Percentiles rank a stretch among this genome's conserved stretches.
Conservation (phyloP, 2,329 filamentous ascomycete genomes). For the Pyrenochaeta sp. region DNA sequence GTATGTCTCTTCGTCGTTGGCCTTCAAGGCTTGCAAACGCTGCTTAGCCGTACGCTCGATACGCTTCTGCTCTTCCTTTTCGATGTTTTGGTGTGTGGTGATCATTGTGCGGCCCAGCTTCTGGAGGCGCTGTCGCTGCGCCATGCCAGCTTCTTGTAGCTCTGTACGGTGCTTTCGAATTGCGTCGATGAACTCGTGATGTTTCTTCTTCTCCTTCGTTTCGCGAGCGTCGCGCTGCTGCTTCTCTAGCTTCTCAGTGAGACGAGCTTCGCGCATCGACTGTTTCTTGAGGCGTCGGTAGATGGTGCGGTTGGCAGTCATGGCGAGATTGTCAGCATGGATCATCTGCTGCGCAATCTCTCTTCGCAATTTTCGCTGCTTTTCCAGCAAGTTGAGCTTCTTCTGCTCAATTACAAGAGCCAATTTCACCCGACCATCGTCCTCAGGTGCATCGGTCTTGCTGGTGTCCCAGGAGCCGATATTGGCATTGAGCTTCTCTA, state of each 20-base stretch:
- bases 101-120: slow-evolving; percentile 92
- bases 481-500: slow-evolving; percentile 85
- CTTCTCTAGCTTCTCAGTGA: slow-evolving; percentile 99
- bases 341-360: slow-evolving; percentile 92
- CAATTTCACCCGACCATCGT: slow-evolving; percentile 81
- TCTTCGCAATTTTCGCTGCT: slow-evolving; percentile 85
- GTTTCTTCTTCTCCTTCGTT: slow-evolving; percentile 97
- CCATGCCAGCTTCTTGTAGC: slow-evolving; percentile 71
- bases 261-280: slow-evolving; percentile 90
- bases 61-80: slow-evolving; percentile 99
- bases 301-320: slow-evolving; percentile 91
- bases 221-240: slow-evolving; percentile 96
- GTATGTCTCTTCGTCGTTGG: slow-evolving; percentile 99
- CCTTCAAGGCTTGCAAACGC: slow-evolving; percentile 97
- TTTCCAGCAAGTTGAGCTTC: slow-evolving; percentile 84
- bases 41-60: slow-evolving; percentile 98
- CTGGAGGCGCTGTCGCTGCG: slow-evolving; percentile 77
- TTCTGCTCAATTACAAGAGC: slow-evolving; percentile 97
- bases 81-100: slow-evolving; percentile 90
- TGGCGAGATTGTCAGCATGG: slow-evolving; percentile 93
- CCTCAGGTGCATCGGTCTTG: slow-evolving; percentile 71
- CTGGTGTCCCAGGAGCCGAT: slow-evolving; percentile 84
- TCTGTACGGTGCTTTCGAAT: slow-evolving; percentile 85
- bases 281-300: slow-evolving; percentile 98
- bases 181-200: slow-evolving; percentile 87